A percentile compares a stretch with the other conserved stretches of the same genome.
Evolutionary conservation across 1,139 yeast species (phyloP).

Genomic region (Suhomyces maxii): DNA sequence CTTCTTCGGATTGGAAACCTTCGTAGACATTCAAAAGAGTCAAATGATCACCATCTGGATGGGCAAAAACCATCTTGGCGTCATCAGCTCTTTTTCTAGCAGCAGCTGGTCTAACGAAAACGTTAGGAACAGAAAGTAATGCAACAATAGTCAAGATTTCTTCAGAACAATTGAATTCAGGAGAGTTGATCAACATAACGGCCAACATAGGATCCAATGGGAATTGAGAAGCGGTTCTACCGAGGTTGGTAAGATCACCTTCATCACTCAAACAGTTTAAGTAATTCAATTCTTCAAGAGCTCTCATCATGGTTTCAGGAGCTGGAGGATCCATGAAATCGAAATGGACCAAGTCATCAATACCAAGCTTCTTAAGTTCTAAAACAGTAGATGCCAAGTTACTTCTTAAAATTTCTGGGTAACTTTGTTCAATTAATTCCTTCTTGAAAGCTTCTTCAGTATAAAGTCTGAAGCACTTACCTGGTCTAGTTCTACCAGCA

Average conservation of each 20-base stretch:
- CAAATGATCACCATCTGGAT: constrained; percentile 93
- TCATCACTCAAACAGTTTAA: constrained; percentile 88
- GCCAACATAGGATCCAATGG: constrained; percentile 97
- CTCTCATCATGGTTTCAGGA: constrained; percentile 99
- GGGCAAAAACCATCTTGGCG: constrained; percentile 83
- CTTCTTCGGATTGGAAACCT: constrained; percentile 76
- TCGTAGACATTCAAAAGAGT: constrained; percentile 87
- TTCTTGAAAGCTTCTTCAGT: constrained; percentile 96
- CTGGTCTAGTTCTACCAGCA: constrained; percentile 99
- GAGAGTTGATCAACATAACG: constrained; percentile 85
- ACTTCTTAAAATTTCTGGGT: constrained; percentile 91
- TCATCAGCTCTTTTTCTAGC: constrained; percentile 93
- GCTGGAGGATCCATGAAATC: constrained; percentile 99
- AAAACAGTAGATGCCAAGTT: constrained; percentile 90
- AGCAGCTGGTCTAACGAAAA: constrained; percentile 89
- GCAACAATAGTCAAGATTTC: constrained; percentile 89
- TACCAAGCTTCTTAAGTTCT: constrained; percentile 88
- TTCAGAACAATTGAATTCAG: constrained; percentile 82
- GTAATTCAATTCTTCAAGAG: constrained; percentile 91
- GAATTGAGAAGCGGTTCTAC: constrained; percentile 87
- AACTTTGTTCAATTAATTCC: constrained; percentile 90
- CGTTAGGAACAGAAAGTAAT: constrained; percentile 86
- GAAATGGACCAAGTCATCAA: constrained; percentile 94
- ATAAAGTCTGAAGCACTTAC: constrained; percentile 93
- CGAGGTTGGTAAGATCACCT: constrained; percentile 85